Evolutionary conservation across 129 eudicot species (phyloP), one percentile per base, ranked within the genome.

Genomic region (Flaveria linearis): DNA sequence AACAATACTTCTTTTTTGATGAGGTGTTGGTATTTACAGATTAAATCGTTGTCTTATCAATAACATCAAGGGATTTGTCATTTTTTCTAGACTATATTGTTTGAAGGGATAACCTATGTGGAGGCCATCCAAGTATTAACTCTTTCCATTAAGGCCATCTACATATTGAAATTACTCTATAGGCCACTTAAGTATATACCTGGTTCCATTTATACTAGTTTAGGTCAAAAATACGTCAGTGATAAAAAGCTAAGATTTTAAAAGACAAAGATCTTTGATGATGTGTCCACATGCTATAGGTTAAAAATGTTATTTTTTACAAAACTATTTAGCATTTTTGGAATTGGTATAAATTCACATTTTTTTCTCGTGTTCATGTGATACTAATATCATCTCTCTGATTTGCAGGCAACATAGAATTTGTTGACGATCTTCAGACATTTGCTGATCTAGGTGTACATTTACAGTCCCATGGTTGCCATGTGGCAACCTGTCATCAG

Each of bases 401-500:
- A 79, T 80, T 67, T 75, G 79, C 90, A 93, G 96, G 86, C 78
- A 93, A 89, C 82, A 75, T 91, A 85, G 98, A 94, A 74, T 84
- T 87, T 76, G 98, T 94, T 73, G 98, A 94, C 78, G 97, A 94
- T 79, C 87, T 88, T 41, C 78, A 80, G 58, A 91, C 97, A 10
- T 94, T 91, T 77, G 87, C 83, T 70, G 91, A 91, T 65, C 96
- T 94, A 73, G 93, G 91, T 66, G 22, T 57, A 53, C 88, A 91
- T 78, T 81, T 94, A 77, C 88, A 76, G 58, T 86, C 93, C 30
- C 75, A 57, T 66, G 96, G 96, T 45, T 87, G 88, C 83, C 83
- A 87, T 23, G 96, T 94, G 50, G 98, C 98, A 55, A 84, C 61
- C 91, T 94, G 72, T 88, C 97, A 53, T 91, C 98, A 33, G 77